Percentiles rank a stretch among this genome's conserved stretches.
phyloP scores from a whole-genome alignment of 192 early-diverging fungal genomes.

The Coemansia biformis region DNA sequence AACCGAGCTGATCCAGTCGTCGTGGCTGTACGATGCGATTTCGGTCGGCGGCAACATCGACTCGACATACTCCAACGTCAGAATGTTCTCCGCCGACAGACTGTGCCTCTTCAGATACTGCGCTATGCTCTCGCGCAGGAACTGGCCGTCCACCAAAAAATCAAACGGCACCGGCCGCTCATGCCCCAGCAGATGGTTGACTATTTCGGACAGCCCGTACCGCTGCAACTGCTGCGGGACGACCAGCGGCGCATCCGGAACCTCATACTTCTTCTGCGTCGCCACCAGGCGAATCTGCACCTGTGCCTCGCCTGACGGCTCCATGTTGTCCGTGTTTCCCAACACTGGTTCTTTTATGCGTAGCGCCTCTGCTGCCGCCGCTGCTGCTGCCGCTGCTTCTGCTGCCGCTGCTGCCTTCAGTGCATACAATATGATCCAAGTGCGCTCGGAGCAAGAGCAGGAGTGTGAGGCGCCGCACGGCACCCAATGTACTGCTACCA shows the following conservation, averaged over 20 bases:
- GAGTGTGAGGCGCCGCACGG: too few species aligned
- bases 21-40: slow-evolving; percentile 75
- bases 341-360: not conserved
- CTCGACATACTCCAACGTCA: slow-evolving; percentile 90
- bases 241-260: slow-evolving; percentile 81
- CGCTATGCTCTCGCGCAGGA: slow-evolving; percentile 71
- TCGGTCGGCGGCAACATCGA: slow-evolving; percentile 80
- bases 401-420: too few species aligned
- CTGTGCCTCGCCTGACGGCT: slow-evolving; percentile 49
- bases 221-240: slow-evolving; percentile 80
- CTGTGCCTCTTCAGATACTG: slow-evolving; percentile 63
- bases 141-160: slow-evolving; percentile 88
- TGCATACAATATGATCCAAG: too few species aligned
- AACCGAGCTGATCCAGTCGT: slow-evolving; percentile 92
- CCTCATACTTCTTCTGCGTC: slow-evolving; percentile 63
- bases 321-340: slow-evolving; percentile 32
- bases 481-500: too few species aligned
- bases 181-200: slow-evolving; percentile 79
- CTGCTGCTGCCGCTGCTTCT: not conserved
- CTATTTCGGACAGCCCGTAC: slow-evolving; percentile 87
- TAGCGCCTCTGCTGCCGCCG: not conserved
- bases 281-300: slow-evolving; percentile 84
- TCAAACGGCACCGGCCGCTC: slow-evolving; percentile 76
- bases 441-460: too few species aligned
- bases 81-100: slow-evolving; percentile 64